Evolutionary conservation across 2,329 filamentous ascomycete species (phyloP).

Genomic region (Cercospora janseana): DNA sequence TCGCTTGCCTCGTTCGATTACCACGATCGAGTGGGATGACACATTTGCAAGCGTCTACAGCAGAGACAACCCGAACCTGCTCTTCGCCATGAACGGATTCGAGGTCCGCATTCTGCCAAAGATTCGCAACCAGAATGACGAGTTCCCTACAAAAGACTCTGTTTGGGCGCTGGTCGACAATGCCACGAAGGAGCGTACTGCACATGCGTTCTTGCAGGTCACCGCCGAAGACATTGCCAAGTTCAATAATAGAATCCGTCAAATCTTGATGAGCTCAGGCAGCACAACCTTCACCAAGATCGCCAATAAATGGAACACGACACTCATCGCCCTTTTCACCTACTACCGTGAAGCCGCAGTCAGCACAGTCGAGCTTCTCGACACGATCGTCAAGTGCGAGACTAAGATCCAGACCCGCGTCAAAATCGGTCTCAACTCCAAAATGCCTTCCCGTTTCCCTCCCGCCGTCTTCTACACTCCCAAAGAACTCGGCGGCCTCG

Average conservation of each 20-base stretch:
- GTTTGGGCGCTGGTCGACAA: slow-evolving; percentile 98
- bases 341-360: slow-evolving; percentile 98
- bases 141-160: slow-evolving; percentile 95
- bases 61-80: slow-evolving; percentile 90
- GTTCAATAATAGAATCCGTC: slow-evolving; percentile 97
- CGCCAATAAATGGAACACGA: slow-evolving; percentile 99
- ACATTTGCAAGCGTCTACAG: slow-evolving; percentile 98
- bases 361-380: slow-evolving; percentile 86
- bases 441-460: slow-evolving; percentile 98
- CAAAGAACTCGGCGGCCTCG: slow-evolving; percentile 92
- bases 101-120: slow-evolving; percentile 96
- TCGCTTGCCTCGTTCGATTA: slow-evolving; percentile 86
- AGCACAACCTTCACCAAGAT: slow-evolving; percentile 99
- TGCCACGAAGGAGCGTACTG: slow-evolving; percentile 92
- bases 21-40: slow-evolving; percentile 98
- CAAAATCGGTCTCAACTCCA: slow-evolving; percentile 97
- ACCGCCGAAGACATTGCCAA: slow-evolving; percentile 97
- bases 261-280: slow-evolving; percentile 99
- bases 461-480: slow-evolving; percentile 98
- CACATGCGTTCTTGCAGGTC: slow-evolving; percentile 94
- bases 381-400: slow-evolving; percentile 98
- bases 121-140: slow-evolving; percentile 89
- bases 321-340: slow-evolving; percentile 92
- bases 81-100: slow-evolving; percentile 98
- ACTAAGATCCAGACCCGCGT: slow-evolving; percentile 99